These are phyloP conservation scores for Phytophthora ohioensis DNA, from an alignment of 352 stramenopile species.

Conservation along the genomic window DNA sequence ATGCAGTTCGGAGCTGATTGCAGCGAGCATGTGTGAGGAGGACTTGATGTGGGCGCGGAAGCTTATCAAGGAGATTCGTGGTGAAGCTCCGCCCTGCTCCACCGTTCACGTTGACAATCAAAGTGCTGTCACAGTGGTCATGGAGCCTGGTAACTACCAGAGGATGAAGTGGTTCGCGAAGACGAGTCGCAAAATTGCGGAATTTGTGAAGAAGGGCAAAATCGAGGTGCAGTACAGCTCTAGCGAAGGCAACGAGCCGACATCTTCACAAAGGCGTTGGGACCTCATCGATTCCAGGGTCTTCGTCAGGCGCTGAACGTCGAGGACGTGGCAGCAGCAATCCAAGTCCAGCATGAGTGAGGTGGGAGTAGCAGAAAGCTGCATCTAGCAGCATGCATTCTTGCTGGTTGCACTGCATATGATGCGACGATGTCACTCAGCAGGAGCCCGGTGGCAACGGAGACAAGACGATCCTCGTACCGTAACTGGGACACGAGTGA, in stretches of 20 bases:
- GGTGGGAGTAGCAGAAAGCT: slow-evolving; percentile 2
- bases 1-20: too few species aligned
- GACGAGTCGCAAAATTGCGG: background rate
- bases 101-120: slow-evolving; percentile 5
- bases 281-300: slow-evolving; percentile 2
- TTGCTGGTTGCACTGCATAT: background rate
- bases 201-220: slow-evolving; percentile 1
- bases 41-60: background rate
- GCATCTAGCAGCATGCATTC: background rate
- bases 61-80: slow-evolving; percentile 1
- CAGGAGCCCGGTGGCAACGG: background rate
- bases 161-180: slow-evolving; percentile 4
- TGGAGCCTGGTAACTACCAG: background rate
- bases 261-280: slow-evolving; percentile 16
- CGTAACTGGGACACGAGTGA: background rate
- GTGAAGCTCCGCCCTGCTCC: background rate
- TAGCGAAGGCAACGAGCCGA: slow-evolving; percentile 7
- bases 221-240: slow-evolving; percentile 1
- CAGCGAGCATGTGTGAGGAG: too few species aligned
- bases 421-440: background rate
- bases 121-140: slow-evolving; percentile 2
- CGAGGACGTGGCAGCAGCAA: background rate
- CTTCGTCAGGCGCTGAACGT: background rate
- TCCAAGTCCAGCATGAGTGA: background rate
- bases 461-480: slow-evolving; percentile 2